These are phyloP conservation scores for Leccinum boreale DNA, from an alignment of 768 basidiomycete species.

Conservation along the genomic window DNA sequence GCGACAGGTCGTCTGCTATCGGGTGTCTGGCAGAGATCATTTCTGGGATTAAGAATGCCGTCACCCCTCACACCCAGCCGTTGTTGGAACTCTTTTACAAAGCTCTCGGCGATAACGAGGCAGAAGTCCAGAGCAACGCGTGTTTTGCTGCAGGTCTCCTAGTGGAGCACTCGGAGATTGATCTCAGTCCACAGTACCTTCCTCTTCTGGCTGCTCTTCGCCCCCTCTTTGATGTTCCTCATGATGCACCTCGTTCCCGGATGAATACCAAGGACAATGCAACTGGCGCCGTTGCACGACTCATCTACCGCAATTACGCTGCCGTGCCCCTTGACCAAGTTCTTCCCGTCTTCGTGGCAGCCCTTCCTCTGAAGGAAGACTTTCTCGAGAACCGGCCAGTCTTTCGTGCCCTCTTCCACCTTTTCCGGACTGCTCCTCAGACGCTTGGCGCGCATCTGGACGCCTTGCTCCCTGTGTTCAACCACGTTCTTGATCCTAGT, in stretches of 20 bases:
- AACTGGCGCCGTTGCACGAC: slow-evolving; percentile 85
- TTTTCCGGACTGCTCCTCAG: slow-evolving; percentile 76
- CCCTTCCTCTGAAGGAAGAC: slow-evolving; percentile 87
- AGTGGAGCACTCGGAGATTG: slow-evolving; percentile 78
- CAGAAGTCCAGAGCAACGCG: slow-evolving; percentile 95
- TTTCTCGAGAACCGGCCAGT: slow-evolving; percentile 85
- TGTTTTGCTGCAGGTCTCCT: slow-evolving; percentile 93
- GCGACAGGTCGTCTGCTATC: slow-evolving; percentile 90
- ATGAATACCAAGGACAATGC: slow-evolving; percentile 96
- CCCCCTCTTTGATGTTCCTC: slow-evolving; percentile 69
- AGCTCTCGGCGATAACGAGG: slow-evolving; percentile 77
- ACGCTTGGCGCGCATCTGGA: slow-evolving; percentile 75
- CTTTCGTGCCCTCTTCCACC: slow-evolving; percentile 84
- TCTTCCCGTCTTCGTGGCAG: slow-evolving; percentile 75
- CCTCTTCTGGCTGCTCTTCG: slow-evolving; percentile 75
- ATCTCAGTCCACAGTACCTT: slow-evolving; percentile 79
- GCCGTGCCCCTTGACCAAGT: slow-evolving; percentile 90
- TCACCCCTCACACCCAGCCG: slow-evolving; percentile 80
- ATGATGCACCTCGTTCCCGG: slow-evolving; percentile 58
- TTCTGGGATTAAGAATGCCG: slow-evolving; percentile 80
- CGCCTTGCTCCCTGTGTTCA: slow-evolving; percentile 73
- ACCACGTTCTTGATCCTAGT: slow-evolving; percentile 75
- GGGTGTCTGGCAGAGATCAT: slow-evolving; percentile 96
- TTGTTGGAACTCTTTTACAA: slow-evolving; percentile 82
- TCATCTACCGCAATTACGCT: slow-evolving; percentile 74